Percentiles rank a stretch among this genome's conserved stretches.
phyloP scores from a whole-genome alignment of 306 rosid species.

The Pyrus betulifolia region DNA sequence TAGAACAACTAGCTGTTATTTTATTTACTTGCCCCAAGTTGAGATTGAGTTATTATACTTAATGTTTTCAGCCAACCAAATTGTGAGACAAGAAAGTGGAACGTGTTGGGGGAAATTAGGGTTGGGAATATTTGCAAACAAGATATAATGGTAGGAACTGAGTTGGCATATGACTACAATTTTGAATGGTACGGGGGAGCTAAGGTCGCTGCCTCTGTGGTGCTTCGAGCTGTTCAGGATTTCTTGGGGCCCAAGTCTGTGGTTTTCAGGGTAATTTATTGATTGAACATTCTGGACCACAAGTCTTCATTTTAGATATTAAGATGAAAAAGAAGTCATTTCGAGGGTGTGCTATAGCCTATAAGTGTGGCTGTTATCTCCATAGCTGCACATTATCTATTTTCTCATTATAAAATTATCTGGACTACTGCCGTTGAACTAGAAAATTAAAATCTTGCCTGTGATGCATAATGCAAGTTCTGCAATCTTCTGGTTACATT shows the following conservation, averaged over 20 bases:
- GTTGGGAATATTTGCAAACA: slow-evolving; percentile 95
- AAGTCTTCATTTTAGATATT: neutral
- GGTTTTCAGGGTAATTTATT: slow-evolving; percentile 69
- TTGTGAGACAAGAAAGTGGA: slow-evolving; percentile 97
- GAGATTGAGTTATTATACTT: slow-evolving; percentile 20
- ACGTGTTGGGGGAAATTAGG: slow-evolving; percentile 86
- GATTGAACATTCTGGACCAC: neutral
- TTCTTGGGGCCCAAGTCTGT: slow-evolving; percentile 93
- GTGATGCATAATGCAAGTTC: neutral
- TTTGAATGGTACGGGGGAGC: slow-evolving; percentile 98
- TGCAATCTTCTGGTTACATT: neutral
- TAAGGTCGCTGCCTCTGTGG: slow-evolving; percentile 98
- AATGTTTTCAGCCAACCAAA: slow-evolving; percentile 75
- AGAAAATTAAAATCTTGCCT: neutral
- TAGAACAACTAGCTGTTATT: neutral
- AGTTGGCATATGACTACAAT: slow-evolving; percentile 87
- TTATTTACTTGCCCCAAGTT: slow-evolving; percentile 11
- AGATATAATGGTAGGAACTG: slow-evolving; percentile 74
- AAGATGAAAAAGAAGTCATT: neutral
- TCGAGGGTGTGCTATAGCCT: neutral
- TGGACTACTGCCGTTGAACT: neutral
- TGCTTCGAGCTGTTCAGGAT: slow-evolving; percentile 78
- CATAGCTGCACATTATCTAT: neutral
- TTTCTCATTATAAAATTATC: neutral
- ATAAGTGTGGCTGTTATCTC: neutral